These are phyloP conservation scores for Cutaneotrichosporon dermatis DNA, from an alignment of 1,284 basidiomycete species.

Conservation along the genomic window DNA sequence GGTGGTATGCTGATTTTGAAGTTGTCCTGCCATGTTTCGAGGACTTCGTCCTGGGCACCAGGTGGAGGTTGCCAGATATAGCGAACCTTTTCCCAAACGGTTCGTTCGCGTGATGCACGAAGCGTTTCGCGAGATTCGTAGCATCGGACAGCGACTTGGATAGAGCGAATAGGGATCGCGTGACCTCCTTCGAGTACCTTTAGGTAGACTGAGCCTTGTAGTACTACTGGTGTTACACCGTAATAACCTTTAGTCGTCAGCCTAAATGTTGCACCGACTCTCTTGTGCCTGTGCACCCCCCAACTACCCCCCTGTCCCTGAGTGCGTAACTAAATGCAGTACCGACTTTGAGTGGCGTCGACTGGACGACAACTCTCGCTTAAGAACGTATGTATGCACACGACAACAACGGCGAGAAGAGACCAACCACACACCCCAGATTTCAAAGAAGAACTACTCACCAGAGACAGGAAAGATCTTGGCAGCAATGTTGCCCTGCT, in stretches of 20 bases:
- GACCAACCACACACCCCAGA: not conserved
- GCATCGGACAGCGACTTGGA: conserved; percentile 30
- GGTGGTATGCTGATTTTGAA: conserved; percentile 34
- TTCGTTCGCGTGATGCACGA: conserved; percentile 14
- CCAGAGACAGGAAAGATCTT: conserved; percentile 1
- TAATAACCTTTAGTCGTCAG: conserved; percentile 35
- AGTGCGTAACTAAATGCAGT: no score
- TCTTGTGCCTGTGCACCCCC: no score
- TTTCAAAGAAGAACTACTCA: conserved; percentile 3
- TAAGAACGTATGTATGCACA: no score
- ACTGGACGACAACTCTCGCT: no score
- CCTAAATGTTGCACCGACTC: not conserved
- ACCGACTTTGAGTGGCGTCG: no score
- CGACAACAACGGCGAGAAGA: not conserved
- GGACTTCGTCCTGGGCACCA: conserved; percentile 18
- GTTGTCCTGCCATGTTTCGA: conserved; percentile 28
- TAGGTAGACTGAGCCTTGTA: conserved; percentile 26
- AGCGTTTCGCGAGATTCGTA: conserved; percentile 24
- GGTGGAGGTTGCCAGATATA: conserved; percentile 23
- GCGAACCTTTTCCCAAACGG: conserved; percentile 32
- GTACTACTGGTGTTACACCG: conserved; percentile 36
- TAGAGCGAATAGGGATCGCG: conserved; percentile 24
- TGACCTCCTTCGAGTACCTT: conserved; percentile 19
- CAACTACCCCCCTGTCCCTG: not conserved
- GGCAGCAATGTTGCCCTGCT: conserved; percentile 9